These are phyloP conservation scores for Geotrichum candidum DNA, from an alignment of 1,139 yeast genomes.

Conservation along the genomic window DNA sequence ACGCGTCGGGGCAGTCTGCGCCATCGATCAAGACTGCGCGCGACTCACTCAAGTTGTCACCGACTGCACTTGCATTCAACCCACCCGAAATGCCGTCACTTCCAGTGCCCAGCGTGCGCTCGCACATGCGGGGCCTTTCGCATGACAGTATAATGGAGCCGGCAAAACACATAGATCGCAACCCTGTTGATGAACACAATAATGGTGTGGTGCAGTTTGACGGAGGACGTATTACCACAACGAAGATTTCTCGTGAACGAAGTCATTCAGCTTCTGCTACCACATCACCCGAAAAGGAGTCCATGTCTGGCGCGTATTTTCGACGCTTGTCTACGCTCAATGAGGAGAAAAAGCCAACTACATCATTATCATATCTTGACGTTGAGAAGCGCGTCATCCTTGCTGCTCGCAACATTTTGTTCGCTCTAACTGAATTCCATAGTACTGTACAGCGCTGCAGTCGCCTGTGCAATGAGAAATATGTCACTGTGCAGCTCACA, in stretches of 20 bases:
- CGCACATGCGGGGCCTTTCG: constrained; percentile 22
- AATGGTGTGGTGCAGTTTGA: neutral
- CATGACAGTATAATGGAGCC: constrained; percentile 22
- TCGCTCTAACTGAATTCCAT: constrained; percentile 59
- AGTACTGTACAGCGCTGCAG: constrained; percentile 61
- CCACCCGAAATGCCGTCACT: neutral
- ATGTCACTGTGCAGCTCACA: constrained; percentile 22
- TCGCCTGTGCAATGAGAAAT: constrained; percentile 61
- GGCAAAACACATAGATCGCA: constrained; percentile 5
- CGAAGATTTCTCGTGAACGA: constrained; percentile 11
- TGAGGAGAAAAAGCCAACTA: constrained; percentile 27
- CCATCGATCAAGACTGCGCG: constrained; percentile 12
- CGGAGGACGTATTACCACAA: neutral
- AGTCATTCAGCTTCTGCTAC: constrained; percentile 19
- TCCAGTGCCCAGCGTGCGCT: constrained; percentile 3
- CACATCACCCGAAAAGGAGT: constrained; percentile 26
- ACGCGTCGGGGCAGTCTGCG: neutral
- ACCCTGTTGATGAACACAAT: constrained; percentile 3
- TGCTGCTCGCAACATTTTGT: constrained; percentile 36
- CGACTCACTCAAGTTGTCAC: constrained; percentile 10
- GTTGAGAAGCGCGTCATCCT: constrained; percentile 27
- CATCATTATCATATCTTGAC: constrained; percentile 12
- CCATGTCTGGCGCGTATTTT: constrained; percentile 53
- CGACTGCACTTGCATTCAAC: constrained; percentile 5
- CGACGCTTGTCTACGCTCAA: constrained; percentile 60